phyloP scores from a whole-genome alignment of 306 rosid genomes.

The Trifolium dubium region DNA sequence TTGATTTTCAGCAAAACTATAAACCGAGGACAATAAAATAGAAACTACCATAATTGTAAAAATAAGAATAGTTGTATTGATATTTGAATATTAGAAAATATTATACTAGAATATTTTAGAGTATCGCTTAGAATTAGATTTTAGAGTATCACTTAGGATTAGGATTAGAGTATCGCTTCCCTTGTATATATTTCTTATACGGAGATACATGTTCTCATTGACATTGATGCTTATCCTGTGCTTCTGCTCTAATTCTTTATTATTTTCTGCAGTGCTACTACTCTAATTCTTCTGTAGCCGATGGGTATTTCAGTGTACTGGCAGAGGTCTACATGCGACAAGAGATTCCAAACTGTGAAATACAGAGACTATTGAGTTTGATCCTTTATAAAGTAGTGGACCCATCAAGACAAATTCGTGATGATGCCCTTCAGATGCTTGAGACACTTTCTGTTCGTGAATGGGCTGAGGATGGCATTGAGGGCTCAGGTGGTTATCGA shows the following conservation, averaged over 20 bases:
- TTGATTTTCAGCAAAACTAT: too few species aligned
- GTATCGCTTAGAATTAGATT: too few species aligned
- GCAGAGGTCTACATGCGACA: conserved; percentile 99
- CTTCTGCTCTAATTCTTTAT: conserved; percentile 74
- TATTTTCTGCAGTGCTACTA: conserved; percentile 77
- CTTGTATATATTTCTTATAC: conserved; percentile 15
- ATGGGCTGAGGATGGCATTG: conserved; percentile 99
- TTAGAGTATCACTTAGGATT: too few species aligned
- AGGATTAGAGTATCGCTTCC: neutral
- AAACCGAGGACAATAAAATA: too few species aligned
- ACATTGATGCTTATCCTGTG: conserved; percentile 53
- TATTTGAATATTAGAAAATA: too few species aligned
- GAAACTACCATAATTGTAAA: too few species aligned
- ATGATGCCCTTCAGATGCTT: conserved; percentile 99
- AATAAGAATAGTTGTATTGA: too few species aligned
- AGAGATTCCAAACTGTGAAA: conserved; percentile 98
- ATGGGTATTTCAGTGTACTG: conserved; percentile 98
- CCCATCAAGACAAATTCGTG: conserved; percentile 98
- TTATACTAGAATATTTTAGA: too few species aligned
- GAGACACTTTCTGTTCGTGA: conserved; percentile 98
- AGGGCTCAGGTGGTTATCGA: conserved; percentile 93
- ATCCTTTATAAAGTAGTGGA: conserved; percentile 99
- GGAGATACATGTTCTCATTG: conserved; percentile 18
- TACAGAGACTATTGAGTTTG: conserved; percentile 93
- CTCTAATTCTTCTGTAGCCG: conserved; percentile 97